Conservation (phyloP, 441 rosid species). For the Aquilaria agallochum region DNA sequence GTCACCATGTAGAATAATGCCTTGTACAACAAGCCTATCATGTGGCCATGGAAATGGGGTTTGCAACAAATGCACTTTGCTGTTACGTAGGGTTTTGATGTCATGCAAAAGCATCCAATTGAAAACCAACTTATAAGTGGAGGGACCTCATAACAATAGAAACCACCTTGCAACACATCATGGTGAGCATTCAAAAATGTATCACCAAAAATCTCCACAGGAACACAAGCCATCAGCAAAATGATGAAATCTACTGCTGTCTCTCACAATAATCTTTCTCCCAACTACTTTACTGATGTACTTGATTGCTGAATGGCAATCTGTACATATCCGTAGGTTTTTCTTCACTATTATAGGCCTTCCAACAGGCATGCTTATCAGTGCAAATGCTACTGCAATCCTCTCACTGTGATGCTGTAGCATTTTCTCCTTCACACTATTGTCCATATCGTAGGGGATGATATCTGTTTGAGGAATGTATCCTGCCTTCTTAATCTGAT, state of each 20-base stretch:
- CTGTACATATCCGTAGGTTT: constrained; percentile 21
- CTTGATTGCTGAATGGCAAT: constrained; percentile 26
- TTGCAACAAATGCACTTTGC: no score
- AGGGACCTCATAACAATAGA: no score
- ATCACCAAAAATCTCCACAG: constrained; percentile 25
- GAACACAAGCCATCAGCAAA: constrained; percentile 21
- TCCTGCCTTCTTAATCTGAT: constrained; percentile 18
- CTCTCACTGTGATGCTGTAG: constrained; percentile 24
- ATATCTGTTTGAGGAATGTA: constrained; percentile 16
- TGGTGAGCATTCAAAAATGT: neutral
- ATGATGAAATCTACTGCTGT: constrained; percentile 23
- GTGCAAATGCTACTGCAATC: constrained; percentile 25
- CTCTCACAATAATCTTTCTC: constrained; percentile 24
- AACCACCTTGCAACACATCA: neutral
- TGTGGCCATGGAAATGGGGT: no score
- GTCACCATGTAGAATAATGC: no score
- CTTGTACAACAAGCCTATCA: no score
- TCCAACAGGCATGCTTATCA: constrained; percentile 14
- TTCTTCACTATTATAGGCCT: constrained; percentile 24
- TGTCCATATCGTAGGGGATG: constrained; percentile 16
- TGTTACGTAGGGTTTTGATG: no score
- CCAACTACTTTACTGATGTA: constrained; percentile 13
- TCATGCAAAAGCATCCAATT: no score
- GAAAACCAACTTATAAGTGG: no score
- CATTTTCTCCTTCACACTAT: constrained; percentile 12